phyloP scores from a whole-genome alignment of 768 basidiomycete species.

The Podaxis sp. region DNA sequence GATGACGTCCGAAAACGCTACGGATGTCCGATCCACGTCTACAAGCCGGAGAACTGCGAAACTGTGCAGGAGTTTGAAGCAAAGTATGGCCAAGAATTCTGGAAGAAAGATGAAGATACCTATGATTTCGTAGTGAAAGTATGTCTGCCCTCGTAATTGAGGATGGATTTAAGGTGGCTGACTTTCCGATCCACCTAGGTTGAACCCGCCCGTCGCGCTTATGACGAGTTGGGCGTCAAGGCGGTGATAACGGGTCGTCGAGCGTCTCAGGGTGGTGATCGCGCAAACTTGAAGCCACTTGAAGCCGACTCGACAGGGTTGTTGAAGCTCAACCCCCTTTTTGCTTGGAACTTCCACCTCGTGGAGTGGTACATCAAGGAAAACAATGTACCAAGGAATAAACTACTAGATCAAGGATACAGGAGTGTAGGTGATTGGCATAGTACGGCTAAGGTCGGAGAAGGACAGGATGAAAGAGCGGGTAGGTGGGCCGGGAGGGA shows the following conservation, averaged over 20 bases:
- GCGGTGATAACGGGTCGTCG: constrained; percentile 95
- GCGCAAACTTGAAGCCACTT: constrained; percentile 77
- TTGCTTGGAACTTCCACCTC: constrained; percentile 79
- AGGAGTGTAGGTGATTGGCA: constrained; percentile 98
- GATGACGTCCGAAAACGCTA: constrained; percentile 79
- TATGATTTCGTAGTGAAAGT: constrained; percentile 96
- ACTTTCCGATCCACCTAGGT: constrained; percentile 49
- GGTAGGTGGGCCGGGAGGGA: constrained; percentile 89
- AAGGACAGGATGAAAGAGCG: constrained; percentile 81
- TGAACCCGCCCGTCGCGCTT: constrained; percentile 89
- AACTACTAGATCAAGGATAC: constrained; percentile 87
- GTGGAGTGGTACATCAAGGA: constrained; percentile 84
- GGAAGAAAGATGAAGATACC: constrained; percentile 83
- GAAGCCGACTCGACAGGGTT: constrained; percentile 90
- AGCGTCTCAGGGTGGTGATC: constrained; percentile 90
- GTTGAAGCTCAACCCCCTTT: constrained; percentile 93
- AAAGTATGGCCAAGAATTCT: constrained; percentile 77
- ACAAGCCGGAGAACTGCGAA: constrained; percentile 71
- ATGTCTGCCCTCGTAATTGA: constrained; percentile 18
- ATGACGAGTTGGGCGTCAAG: constrained; percentile 72
- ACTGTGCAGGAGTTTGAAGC: constrained; percentile 74
- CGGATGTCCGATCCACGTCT: constrained; percentile 69
- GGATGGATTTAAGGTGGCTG: background rate
- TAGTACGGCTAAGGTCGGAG: constrained; percentile 72
- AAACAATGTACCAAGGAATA: constrained; percentile 86